A percentile compares a stretch with the other conserved stretches of the same genome.
These are phyloP conservation scores for Kernera saxatilis DNA, from an alignment of 345 rosid species.

Conservation along the genomic window DNA sequence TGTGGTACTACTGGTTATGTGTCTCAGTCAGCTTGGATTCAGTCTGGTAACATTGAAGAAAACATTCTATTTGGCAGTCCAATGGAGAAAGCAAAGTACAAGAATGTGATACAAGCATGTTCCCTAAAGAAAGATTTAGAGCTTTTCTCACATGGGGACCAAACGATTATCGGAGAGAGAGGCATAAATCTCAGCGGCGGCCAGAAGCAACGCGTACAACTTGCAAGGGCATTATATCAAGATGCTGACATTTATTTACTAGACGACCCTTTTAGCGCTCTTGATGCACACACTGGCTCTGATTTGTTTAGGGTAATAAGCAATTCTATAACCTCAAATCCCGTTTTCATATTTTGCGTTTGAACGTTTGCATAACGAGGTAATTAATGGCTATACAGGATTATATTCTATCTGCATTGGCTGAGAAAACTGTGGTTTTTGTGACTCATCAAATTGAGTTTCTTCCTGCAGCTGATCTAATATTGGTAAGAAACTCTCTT, in stretches of 20 bases:
- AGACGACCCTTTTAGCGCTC: slow-evolving; percentile 99
- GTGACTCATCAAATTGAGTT: slow-evolving; percentile 99
- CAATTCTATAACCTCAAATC: background rate
- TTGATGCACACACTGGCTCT: slow-evolving; percentile 98
- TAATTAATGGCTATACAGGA: slow-evolving; percentile 58
- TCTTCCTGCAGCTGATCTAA: slow-evolving; percentile 89
- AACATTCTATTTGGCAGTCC: slow-evolving; percentile 97
- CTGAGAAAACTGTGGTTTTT: slow-evolving; percentile 78
- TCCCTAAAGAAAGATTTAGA: slow-evolving; percentile 91
- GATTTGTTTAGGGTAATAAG: slow-evolving; percentile 84
- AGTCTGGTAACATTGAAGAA: slow-evolving; percentile 98
- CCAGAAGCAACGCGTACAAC: slow-evolving; percentile 98
- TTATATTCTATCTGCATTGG: slow-evolving; percentile 82
- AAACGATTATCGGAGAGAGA: slow-evolving; percentile 98
- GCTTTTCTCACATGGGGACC: slow-evolving; percentile 98
- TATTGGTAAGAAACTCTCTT: slow-evolving; percentile 65
- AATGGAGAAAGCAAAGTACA: slow-evolving; percentile 87
- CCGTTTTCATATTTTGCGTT: background rate
- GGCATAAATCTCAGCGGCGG: slow-evolving; percentile 99
- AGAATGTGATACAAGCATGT: slow-evolving; percentile 90
- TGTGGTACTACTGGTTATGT: slow-evolving; percentile 98
- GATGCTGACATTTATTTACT: slow-evolving; percentile 97
- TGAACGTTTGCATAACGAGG: slow-evolving; percentile 3
- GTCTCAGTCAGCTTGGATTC: slow-evolving; percentile 99
- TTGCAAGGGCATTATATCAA: slow-evolving; percentile 98